Percentiles rank a stretch among this genome's conserved stretches.
Conservation (phyloP, 129 eudicot species). For the Flaveria bidentis region DNA sequence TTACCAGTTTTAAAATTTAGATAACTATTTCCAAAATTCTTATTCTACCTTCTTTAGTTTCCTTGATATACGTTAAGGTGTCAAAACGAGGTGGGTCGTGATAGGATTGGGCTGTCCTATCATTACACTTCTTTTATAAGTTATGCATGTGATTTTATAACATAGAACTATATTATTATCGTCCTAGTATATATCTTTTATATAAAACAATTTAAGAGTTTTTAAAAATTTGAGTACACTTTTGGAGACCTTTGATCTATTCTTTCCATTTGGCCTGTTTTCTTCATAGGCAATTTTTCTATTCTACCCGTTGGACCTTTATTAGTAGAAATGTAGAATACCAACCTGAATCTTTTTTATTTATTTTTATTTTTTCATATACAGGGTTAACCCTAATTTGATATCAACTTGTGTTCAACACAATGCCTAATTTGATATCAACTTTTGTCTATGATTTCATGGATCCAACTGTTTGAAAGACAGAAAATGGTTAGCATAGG, state of each 20-base stretch:
- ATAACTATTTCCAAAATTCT: background rate
- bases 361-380: background rate
- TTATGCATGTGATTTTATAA: background rate
- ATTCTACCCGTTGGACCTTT: background rate
- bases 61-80: slow-evolving; percentile 8
- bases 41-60: slow-evolving; percentile 4
- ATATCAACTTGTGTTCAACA: background rate
- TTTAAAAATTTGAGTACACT: background rate
- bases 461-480: background rate
- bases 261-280: background rate
- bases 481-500: slow-evolving; percentile 9
- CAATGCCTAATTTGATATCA: background rate
- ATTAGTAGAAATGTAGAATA: background rate
- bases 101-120: background rate
- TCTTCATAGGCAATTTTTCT: background rate
- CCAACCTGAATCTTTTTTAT: background rate
- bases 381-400: slow-evolving; percentile 7
- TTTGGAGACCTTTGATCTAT: background rate
- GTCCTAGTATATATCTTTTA: background rate
- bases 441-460: background rate
- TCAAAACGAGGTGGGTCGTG: background rate
- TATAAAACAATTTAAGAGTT: background rate
- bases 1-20: background rate
- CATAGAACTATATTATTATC: background rate
- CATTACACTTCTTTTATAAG: background rate